A percentile compares a stretch with the other conserved stretches of the same genome.
phyloP scores from a whole-genome alignment of 208 protist genomes.

The Naegleria gruberi region DNA sequence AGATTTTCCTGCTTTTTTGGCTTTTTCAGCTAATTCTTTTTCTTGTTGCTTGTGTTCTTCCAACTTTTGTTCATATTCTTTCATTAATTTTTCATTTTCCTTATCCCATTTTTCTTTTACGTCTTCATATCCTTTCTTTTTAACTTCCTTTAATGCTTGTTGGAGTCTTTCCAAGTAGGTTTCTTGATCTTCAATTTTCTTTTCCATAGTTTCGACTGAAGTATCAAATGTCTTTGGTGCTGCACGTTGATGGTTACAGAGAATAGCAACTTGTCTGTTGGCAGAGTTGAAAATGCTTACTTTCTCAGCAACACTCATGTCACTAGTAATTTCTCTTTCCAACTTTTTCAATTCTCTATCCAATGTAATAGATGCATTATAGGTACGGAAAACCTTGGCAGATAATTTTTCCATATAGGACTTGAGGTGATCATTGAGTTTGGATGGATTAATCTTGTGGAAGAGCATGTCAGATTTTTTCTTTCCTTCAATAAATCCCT shows the following conservation, averaged over 20 bases:
- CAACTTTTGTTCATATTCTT: slow-evolving; percentile 70
- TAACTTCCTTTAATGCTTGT: slow-evolving; percentile 46
- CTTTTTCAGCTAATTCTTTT: slow-evolving; percentile 57
- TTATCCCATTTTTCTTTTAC: slow-evolving; percentile 47
- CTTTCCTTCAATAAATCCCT: slow-evolving; percentile 71
- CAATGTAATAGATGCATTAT: slow-evolving; percentile 96
- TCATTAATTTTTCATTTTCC: slow-evolving; percentile 68
- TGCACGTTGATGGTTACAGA: slow-evolving; percentile 98
- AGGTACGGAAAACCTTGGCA: slow-evolving; percentile 99
- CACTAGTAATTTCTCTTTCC: slow-evolving; percentile 49
- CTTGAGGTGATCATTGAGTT: slow-evolving; percentile 94
- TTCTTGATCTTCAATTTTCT: slow-evolving; percentile 62
- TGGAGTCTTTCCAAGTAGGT: slow-evolving; percentile 66
- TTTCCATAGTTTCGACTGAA: slow-evolving; percentile 63
- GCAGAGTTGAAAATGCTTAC: slow-evolving; percentile 92
- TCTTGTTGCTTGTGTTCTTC: slow-evolving; percentile 71
- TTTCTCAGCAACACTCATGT: slow-evolving; percentile 55
- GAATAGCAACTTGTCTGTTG: slow-evolving; percentile 93
- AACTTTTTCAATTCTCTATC: slow-evolving; percentile 86
- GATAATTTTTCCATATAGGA: slow-evolving; percentile 88
- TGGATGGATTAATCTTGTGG: slow-evolving; percentile 69
- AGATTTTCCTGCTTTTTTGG: slow-evolving; percentile 37
- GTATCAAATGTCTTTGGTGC: slow-evolving; percentile 75
- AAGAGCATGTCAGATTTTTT: slow-evolving; percentile 71
- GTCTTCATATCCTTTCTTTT: slow-evolving; percentile 48